phyloP scores from a whole-genome alignment of 495 filamentous ascomycete species.

The Penicillium bialowiezense region DNA sequence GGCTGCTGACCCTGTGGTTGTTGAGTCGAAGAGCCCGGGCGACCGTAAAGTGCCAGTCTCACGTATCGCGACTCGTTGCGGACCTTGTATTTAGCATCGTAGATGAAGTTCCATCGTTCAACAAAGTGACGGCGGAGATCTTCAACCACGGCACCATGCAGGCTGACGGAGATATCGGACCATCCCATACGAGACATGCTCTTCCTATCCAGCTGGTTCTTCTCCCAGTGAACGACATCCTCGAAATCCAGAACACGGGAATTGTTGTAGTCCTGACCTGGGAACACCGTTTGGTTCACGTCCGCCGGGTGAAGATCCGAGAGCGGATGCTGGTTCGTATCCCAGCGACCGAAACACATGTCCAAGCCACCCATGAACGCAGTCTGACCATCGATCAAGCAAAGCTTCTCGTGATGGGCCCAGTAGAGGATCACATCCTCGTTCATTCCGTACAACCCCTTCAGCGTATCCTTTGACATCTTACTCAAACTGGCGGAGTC shows the following conservation, averaged over 20 bases:
- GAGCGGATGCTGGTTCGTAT: constrained; percentile 70
- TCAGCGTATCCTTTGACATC: constrained; percentile 63
- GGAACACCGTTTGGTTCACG: constrained; percentile 71
- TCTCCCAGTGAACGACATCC: constrained; percentile 76
- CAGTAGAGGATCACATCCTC: constrained; percentile 86
- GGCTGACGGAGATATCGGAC: constrained; percentile 81
- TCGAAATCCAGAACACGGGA: constrained; percentile 84
- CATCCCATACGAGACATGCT: constrained; percentile 87
- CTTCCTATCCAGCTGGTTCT: constrained; percentile 83
- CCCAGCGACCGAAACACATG: constrained; percentile 64
- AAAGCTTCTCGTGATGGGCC: constrained; percentile 96
- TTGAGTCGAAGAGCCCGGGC: constrained; percentile 20
- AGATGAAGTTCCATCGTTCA: constrained; percentile 94
- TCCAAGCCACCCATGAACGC: constrained; percentile 84
- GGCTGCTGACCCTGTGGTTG: constrained; percentile 13
- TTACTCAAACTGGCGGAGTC: constrained; percentile 51
- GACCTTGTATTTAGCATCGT: constrained; percentile 72
- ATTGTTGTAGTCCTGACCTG: constrained; percentile 95
- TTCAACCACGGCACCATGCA: constrained; percentile 75
- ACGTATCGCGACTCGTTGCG: constrained; percentile 62
- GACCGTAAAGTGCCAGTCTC: constrained; percentile 45
- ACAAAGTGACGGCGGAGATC: constrained; percentile 79
- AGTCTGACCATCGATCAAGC: constrained; percentile 70
- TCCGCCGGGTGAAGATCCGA: constrained; percentile 82
- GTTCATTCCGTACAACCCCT: constrained; percentile 74